These are phyloP conservation scores for Xylaria digitata DNA, from an alignment of 2,329 filamentous ascomycete species.

Conservation along the genomic window DNA sequence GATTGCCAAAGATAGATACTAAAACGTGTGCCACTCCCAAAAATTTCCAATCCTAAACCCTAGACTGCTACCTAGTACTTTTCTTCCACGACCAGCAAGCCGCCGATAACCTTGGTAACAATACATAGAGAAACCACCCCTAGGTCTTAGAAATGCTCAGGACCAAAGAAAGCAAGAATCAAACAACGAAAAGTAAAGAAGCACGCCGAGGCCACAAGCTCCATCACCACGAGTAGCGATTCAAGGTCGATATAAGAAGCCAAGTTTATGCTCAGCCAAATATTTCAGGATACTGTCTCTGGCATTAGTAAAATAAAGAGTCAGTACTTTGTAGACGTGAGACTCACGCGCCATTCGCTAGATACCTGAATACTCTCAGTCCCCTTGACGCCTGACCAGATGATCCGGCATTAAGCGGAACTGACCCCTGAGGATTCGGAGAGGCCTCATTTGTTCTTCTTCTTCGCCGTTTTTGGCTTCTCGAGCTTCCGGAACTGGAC, in stretches of 20 bases:
- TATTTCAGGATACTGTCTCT: background rate
- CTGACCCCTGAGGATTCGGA: background rate
- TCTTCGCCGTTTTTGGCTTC: conserved; percentile 12
- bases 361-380: background rate
- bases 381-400: background rate
- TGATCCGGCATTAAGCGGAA: background rate
- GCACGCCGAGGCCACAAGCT: too few relatives aligned
- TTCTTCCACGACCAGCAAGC: background rate
- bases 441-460: conserved; percentile 13
- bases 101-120: background rate
- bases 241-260: background rate
- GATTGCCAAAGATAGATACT: too few relatives aligned
- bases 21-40: too few relatives aligned
- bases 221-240: background rate
- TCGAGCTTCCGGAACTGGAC: conserved; percentile 17
- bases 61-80: background rate
- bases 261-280: background rate
- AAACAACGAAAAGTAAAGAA: background rate
- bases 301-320: background rate
- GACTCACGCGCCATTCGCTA: background rate
- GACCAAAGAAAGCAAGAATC: background rate
- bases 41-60: too few relatives aligned
- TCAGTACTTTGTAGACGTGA: background rate
- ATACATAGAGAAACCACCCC: background rate
- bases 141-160: background rate